Evolutionary conservation across 2,329 filamentous ascomycete genomes (phyloP), one percentile per base, ranked within the genome.

Genomic region (Sporothrix variecibatus): DNA sequence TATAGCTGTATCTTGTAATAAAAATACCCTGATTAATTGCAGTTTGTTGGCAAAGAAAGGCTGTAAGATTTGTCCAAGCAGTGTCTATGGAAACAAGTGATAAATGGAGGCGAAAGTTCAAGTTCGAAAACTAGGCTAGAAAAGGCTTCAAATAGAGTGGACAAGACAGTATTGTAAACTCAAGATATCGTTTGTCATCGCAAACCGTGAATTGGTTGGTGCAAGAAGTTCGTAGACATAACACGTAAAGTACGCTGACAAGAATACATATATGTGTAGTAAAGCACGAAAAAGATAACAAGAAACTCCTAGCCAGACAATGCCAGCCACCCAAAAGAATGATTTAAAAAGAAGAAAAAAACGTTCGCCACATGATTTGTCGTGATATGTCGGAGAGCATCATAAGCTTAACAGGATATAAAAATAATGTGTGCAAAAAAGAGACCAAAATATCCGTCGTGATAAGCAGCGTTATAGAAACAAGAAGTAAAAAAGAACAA

Each of bases 381-480:
- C 65, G 65, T 69, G 65, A 69, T 38, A 69, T 69, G 28, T 69
- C 65, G 65, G 65, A 69, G 65, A n/a, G 67, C 67, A 69, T 69
- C 49, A 28, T 58, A 72, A 72, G 12, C 53, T 31, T 31, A 68
- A 46, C n/a, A 31, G 38, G 43, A 67, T 40, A 68, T 64, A 72
- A 67, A 64, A 28, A 60, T n/a, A 58, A 53, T 20, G 2, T 20
- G 26, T 11, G 43, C 17, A 49, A 67, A 53, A 69, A 43, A 31
- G 23, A 23, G 11, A 20, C 23, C 38, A 56, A 46, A 34, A 23
- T 17, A 49, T 3, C 9, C 46, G 43, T 23, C 34, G 46, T 58
- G 17, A 40, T 8, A 28, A 43, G 53, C 17, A 51, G 9, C 34
- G 23, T n/a, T 26, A 53, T 20, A 72, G 56, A 60, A 60, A n/a